Evolutionary conservation across 2,329 filamentous ascomycete genomes (phyloP), one percentile per base, ranked within the genome.

Genomic region (Lasiodiplodia sp.): DNA sequence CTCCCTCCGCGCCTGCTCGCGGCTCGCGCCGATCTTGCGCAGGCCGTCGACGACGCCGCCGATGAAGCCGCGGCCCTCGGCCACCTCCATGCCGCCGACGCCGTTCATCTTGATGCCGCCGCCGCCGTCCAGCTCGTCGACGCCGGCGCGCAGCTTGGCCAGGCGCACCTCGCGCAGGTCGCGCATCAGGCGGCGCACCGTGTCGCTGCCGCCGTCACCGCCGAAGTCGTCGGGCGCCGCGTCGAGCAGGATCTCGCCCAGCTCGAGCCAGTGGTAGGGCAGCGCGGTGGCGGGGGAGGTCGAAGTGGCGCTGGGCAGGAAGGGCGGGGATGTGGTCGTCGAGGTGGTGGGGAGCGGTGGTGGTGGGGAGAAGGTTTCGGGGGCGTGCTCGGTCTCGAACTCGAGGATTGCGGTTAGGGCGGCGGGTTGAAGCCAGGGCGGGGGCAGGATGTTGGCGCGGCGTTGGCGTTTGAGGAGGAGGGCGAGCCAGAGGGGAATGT

Each of bases 241-340:
- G 57, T 94, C 91, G 2, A 99, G 87, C 56, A 99, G 84, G 77
- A 96, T 89, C 80, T 97, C 94, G 21, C 92, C 91, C 10, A 98
- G 82, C 81, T 98, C 96, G 52, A 97, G 87, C 94, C 95, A 99
- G 82, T 98, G 95, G 78, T 97, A 98, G 0, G 96, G 96, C 38
- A 99, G 83, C 16, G 90, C 88, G 51, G 89, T 88, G 0, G 89
- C 82, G 10, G 90, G 88, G 1, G 91, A 88, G 57, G 88, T 84
- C 23, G 90, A 88, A 0, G 91, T 94, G 71, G 91, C 93, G 18
- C 90, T 90, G 1, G 89, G 87, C 1, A 96, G 81, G 77, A 97
- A 97, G 0, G 95, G 95, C 4, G 94, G 88, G 1, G 78, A 77
- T n/a, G 52, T 58, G 23, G 66, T 49, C 38, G 71, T 71, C 67